phyloP scores from a whole-genome alignment of 176 grass and related monocot genomes.

The Musa schizocarpa region DNA sequence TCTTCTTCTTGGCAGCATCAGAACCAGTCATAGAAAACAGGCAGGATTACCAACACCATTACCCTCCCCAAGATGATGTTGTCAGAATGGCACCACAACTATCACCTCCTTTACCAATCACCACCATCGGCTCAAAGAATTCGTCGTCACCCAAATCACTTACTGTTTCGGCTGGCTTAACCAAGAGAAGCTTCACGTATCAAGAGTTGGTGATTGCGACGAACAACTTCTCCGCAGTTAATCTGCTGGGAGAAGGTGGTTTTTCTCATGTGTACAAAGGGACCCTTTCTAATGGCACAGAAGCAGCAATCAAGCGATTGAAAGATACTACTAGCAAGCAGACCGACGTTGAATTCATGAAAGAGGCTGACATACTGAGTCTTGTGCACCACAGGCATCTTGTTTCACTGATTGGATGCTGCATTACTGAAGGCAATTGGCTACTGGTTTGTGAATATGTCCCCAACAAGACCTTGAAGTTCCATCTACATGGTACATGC shows the following conservation, averaged over 20 bases:
- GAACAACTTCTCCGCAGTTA: neutral
- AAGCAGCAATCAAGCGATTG: slow-evolving; percentile 17
- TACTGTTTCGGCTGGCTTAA: no score
- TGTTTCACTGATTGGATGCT: slow-evolving; percentile 10
- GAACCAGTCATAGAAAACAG: neutral
- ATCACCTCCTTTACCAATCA: no score
- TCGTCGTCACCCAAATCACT: no score
- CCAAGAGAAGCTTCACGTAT: slow-evolving; percentile 1
- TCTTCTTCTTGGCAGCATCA: no score
- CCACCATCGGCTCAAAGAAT: no score
- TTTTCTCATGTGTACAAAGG: slow-evolving; percentile 11
- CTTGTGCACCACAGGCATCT: slow-evolving; percentile 21
- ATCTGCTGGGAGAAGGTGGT: slow-evolving; percentile 14
- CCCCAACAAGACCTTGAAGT: neutral
- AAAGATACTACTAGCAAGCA: neutral
- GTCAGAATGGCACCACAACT: no score
- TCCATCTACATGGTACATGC: slow-evolving; percentile 9
- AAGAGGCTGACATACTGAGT: slow-evolving; percentile 2
- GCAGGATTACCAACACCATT: no score
- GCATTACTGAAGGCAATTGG: neutral
- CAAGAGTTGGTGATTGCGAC: slow-evolving; percentile 6
- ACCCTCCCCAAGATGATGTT: no score
- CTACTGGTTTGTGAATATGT: slow-evolving; percentile 10
- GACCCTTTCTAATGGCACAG: neutral
- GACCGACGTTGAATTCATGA: neutral